Evolutionary conservation across 2,329 filamentous ascomycete genomes (phyloP).

Genomic region (Corinectria fuckeliana): DNA sequence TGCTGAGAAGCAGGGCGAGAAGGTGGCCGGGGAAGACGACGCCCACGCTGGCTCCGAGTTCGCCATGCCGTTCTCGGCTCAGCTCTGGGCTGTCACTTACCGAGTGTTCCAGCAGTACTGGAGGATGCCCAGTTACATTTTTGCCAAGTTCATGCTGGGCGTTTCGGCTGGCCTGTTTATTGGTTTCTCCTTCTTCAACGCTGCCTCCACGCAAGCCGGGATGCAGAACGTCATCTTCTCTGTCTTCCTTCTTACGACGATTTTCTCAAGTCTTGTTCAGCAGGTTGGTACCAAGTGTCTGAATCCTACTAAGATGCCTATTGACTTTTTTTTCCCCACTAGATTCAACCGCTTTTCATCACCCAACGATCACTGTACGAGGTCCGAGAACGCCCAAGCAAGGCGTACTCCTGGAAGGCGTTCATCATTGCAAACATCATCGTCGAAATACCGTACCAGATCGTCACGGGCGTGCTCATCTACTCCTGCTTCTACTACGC

Average conservation of each 20-base stretch:
- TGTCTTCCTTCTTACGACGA: conserved; percentile 77
- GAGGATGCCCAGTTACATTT: conserved; percentile 79
- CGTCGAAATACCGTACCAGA: conserved; percentile 76
- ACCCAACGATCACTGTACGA: conserved; percentile 78
- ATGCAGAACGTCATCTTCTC: conserved; percentile 77
- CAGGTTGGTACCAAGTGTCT: conserved; percentile 51
- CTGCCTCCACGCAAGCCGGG: conserved; percentile 64
- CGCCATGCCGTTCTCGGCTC: conserved; percentile 73
- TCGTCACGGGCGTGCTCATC: conserved; percentile 66
- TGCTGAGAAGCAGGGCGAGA: conserved; percentile 48
- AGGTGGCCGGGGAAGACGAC: conserved; percentile 25
- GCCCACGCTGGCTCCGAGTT: conserved; percentile 65
- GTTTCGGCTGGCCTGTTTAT: conserved; percentile 71
- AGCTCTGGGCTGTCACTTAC: conserved; percentile 68
- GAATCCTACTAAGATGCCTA: too few species aligned
- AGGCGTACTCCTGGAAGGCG: conserved; percentile 76
- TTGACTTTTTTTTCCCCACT: too few species aligned
- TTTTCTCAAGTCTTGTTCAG: conserved; percentile 73
- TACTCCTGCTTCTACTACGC: conserved; percentile 75
- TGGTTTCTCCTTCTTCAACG: conserved; percentile 72
- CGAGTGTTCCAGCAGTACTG: conserved; percentile 85
- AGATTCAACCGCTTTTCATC: conserved; percentile 79
- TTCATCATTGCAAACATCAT: conserved; percentile 76
- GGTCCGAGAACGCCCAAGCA: conserved; percentile 76
- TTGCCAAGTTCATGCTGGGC: conserved; percentile 71